phyloP scores from a whole-genome alignment of 768 basidiomycete genomes.

The Hydnomerulius pinastri region DNA sequence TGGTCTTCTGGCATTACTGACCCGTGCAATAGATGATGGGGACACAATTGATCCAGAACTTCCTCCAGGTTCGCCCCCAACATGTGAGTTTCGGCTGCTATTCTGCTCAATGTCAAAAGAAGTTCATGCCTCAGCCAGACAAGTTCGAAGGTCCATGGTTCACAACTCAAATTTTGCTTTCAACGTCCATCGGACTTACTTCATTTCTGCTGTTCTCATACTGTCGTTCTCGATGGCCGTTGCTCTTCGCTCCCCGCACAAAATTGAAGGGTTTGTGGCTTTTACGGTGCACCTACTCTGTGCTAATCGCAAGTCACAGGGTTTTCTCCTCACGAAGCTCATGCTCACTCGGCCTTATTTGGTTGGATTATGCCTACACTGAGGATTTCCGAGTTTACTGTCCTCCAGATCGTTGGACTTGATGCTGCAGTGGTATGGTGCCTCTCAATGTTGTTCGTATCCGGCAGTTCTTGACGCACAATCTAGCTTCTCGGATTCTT shows the following conservation, averaged over 20 bases:
- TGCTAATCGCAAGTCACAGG: slow-evolving; percentile 44
- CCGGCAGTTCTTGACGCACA: background rate
- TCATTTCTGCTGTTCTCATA: slow-evolving; percentile 91
- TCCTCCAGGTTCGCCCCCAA: slow-evolving; percentile 67
- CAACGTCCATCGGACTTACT: slow-evolving; percentile 70
- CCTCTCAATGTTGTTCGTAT: background rate
- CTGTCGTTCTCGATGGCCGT: slow-evolving; percentile 82
- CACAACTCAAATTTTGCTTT: slow-evolving; percentile 82
- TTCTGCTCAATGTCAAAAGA: background rate
- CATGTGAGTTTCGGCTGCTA: slow-evolving; percentile 42
- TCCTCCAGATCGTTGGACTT: slow-evolving; percentile 93
- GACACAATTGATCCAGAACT: slow-evolving; percentile 43
- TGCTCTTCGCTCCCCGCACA: slow-evolving; percentile 90
- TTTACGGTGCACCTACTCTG: background rate
- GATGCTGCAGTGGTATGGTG: slow-evolving; percentile 91
- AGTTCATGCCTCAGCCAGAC: slow-evolving; percentile 39
- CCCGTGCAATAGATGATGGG: slow-evolving; percentile 30
- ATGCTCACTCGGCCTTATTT: slow-evolving; percentile 84
- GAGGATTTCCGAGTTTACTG: slow-evolving; percentile 85
- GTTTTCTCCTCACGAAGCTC: slow-evolving; percentile 93
- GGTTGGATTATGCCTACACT: slow-evolving; percentile 97
- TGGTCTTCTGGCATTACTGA: slow-evolving; percentile 13
- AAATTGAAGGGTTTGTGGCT: slow-evolving; percentile 81
- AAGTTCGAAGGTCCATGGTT: slow-evolving; percentile 96
- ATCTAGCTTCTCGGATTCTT: slow-evolving; percentile 89